phyloP scores from a whole-genome alignment of 768 basidiomycete genomes.

The Leccinellum rugosiceps region DNA sequence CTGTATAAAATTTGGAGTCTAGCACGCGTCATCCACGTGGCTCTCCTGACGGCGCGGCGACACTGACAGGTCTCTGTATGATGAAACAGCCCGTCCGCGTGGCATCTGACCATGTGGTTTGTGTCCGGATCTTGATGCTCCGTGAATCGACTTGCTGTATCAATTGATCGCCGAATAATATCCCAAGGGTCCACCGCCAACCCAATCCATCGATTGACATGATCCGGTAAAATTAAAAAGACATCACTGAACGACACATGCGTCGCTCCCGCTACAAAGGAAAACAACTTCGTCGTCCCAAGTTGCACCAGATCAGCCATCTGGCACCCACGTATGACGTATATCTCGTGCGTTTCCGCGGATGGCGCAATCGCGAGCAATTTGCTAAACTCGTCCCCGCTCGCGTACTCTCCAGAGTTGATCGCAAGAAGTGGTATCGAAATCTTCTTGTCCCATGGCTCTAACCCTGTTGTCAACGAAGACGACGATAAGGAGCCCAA shows the following conservation, averaged over 20 bases:
- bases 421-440: slow-evolving; percentile 37
- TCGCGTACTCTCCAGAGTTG: slow-evolving; percentile 41
- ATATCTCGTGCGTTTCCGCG: slow-evolving; percentile 5
- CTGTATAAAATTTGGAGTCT: not conserved
- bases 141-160: slow-evolving; percentile 20
- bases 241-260: slow-evolving; percentile 36
- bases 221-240: slow-evolving; percentile 32
- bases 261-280: slow-evolving; percentile 25
- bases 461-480: slow-evolving; percentile 18
- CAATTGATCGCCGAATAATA: slow-evolving; percentile 19
- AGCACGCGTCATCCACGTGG: not conserved
- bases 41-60: slow-evolving; percentile 5
- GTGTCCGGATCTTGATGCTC: not conserved
- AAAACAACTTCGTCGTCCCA: not conserved
- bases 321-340: slow-evolving; percentile 11
- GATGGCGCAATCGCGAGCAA: slow-evolving; percentile 29
- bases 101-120: slow-evolving; percentile 1
- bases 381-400: slow-evolving; percentile 34
- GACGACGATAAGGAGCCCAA: slow-evolving; percentile 8
- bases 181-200: slow-evolving; percentile 16
- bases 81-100: not conserved
- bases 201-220: slow-evolving; percentile 27
- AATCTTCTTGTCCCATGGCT: slow-evolving; percentile 24
- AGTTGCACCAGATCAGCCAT: not conserved
- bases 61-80: not conserved